Conservation (phyloP, 2,329 filamentous ascomycete genomes). For the Trichoderma sp. region DNA sequence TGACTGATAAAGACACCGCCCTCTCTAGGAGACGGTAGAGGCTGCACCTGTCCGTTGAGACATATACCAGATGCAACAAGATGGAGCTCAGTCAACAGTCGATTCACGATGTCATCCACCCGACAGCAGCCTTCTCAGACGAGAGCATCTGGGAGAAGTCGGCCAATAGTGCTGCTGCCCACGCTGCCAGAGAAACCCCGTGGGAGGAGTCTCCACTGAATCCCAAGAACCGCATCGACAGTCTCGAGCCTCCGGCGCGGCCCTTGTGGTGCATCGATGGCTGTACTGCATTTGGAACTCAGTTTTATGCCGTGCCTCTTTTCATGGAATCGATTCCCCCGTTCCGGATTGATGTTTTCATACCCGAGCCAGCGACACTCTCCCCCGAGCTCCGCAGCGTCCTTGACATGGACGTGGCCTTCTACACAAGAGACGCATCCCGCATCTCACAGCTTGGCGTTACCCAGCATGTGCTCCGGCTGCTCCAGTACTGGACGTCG, state of each 20-base stretch:
- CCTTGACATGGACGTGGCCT: slow-evolving; percentile 49
- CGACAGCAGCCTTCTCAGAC: slow-evolving; percentile 50
- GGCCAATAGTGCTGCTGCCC: neutral
- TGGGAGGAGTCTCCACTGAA: slow-evolving; percentile 54
- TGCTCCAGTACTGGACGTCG: slow-evolving; percentile 50
- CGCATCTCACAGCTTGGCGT: slow-evolving; percentile 50
- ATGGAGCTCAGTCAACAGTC: slow-evolving; percentile 55
- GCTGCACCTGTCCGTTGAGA: neutral
- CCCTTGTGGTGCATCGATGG: slow-evolving; percentile 59
- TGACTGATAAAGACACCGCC: slow-evolving; percentile 3
- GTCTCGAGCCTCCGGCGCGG: slow-evolving; percentile 42
- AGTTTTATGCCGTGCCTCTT: slow-evolving; percentile 54
- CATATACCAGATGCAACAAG: slow-evolving; percentile 14
- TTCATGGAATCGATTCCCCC: slow-evolving; percentile 47
- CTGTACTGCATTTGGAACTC: slow-evolving; percentile 54
- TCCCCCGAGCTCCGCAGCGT: slow-evolving; percentile 41
- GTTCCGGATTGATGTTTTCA: slow-evolving; percentile 56
- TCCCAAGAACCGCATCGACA: slow-evolving; percentile 59
- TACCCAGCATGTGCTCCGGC: slow-evolving; percentile 51
- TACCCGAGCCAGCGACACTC: slow-evolving; percentile 48
- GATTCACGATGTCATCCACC: slow-evolving; percentile 56
- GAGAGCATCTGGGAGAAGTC: neutral
- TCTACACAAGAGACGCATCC: slow-evolving; percentile 51
- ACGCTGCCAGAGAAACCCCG: slow-evolving; percentile 3
- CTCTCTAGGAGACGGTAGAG: neutral